Evolutionary conservation across 1,139 yeast species (phyloP).

Genomic region (Kurtzmaniella natalensis): DNA sequence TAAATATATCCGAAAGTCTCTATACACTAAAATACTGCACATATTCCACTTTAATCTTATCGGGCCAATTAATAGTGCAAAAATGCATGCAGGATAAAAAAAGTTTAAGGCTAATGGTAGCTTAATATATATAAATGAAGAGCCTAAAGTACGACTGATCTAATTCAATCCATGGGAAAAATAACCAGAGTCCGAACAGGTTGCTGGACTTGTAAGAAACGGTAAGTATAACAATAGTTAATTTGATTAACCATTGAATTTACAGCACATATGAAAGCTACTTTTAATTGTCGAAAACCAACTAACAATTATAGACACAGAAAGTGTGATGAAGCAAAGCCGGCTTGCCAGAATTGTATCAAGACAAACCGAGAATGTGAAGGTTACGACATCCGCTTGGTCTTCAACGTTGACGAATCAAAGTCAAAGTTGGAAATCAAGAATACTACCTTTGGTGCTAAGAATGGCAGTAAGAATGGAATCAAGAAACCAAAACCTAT

Average conservation of each 20-base stretch:
- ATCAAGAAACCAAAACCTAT: background rate
- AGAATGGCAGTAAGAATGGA: background rate
- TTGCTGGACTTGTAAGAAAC: slow-evolving; percentile 44
- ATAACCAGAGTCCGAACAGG: slow-evolving; percentile 48
- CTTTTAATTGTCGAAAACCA: background rate
- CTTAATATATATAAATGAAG: too few relatives aligned
- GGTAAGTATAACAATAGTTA: slow-evolving; percentile 18
- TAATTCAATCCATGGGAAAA: slow-evolving; percentile 25
- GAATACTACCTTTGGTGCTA: background rate
- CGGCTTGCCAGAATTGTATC: slow-evolving; percentile 48
- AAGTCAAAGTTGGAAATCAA: background rate
- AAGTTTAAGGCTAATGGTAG: background rate
- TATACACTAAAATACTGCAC: too few relatives aligned
- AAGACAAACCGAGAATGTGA: slow-evolving; percentile 42
- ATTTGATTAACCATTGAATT: background rate
- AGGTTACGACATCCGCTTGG: slow-evolving; percentile 43
- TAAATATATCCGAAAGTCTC: background rate
- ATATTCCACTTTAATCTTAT: too few relatives aligned
- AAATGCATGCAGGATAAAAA: background rate
- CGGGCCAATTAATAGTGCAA: too few relatives aligned
- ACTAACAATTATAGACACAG: slow-evolving; percentile 27
- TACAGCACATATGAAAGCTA: too few relatives aligned
- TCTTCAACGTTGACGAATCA: slow-evolving; percentile 44
- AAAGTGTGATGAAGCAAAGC: slow-evolving; percentile 57
- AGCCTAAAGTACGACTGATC: too few relatives aligned